Base-by-base conservation (phyloP, 371 early-diverging fungal species). In the Enteropsectra breve region DNA sequence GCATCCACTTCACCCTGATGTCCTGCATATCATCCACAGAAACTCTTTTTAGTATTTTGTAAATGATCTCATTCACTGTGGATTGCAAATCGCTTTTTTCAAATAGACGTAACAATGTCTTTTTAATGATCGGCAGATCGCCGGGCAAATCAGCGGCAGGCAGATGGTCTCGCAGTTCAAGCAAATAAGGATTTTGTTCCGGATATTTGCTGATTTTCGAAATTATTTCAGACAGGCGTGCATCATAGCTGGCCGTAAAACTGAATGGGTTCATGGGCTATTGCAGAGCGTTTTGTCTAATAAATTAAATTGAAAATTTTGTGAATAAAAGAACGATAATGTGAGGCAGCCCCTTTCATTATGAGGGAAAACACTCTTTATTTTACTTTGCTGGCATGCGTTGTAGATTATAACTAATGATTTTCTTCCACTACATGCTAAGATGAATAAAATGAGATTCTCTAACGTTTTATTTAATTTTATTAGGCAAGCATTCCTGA, bases 201-300 rank as follows among this genome's bases (percentile, higher is more conserved):
- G 18, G n/a, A 3, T 32, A 45, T 33, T 67, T 58, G 28, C 43
- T 47, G 13, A 49, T 34, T 28, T 30, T 67, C 28, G 23, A 47
- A 23, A 67, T 49, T 33, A 40, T 26, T 18, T 58, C 67, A 36
- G 53, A 56, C 29, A 67, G 33, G 15, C 53, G 26, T 26, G 59
- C 23, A 37, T 67, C 54, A 28, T 55, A 67, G 18, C 15, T 23
- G n/a, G 23, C 8, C 23, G 29, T 18, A 26, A 38, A 32, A 0
- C 32, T 13, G 43, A 67, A 67, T 49, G 67, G 67, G 43, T 67
- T 67, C 67, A 67, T 67, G 15, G n/a, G n/a, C n/a, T n/a, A n/a
- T n/a, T n/a, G n/a, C n/a, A n/a, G n/a, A n/a, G n/a, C n/a, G n/a
- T n/a, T n/a, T n/a, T n/a, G n/a, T n/a, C n/a, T n/a, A n/a, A n/a